Evolutionary conservation across 2,329 filamentous ascomycete genomes (phyloP).

Genomic region (Zymoseptoria pseudotritici): DNA sequence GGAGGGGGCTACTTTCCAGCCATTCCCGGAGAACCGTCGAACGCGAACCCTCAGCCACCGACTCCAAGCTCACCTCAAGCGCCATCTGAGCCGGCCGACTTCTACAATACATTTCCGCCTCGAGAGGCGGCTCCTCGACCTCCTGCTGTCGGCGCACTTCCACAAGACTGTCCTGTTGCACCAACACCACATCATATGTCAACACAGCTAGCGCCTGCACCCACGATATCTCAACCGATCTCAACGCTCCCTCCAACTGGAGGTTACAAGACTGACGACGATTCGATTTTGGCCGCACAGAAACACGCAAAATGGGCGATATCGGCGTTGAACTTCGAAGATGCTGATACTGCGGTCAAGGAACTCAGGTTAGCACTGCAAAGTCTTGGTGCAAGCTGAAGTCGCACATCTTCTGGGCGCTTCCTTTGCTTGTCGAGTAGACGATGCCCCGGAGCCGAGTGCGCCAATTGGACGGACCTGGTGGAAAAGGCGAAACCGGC

Average conservation of each 20-base stretch:
- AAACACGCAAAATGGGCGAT: slow-evolving; percentile 98
- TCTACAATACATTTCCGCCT: slow-evolving; percentile 13
- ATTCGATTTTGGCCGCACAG: slow-evolving; percentile 68
- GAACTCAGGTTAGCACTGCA: slow-evolving; percentile 72
- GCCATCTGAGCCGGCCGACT: slow-evolving; percentile 13
- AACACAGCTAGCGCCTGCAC: slow-evolving; percentile 12
- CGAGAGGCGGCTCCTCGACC: slow-evolving; percentile 8
- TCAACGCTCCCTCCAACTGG: slow-evolving; percentile 26
- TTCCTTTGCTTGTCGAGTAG: not conserved
- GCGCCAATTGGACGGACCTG: no score
- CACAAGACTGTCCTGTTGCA: slow-evolving; percentile 4
- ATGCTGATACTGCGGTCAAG: slow-evolving; percentile 80
- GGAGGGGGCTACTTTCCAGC: slow-evolving; percentile 54
- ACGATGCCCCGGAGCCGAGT: not conserved
- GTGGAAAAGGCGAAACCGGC: no score
- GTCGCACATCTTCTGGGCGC: not conserved
- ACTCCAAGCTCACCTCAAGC: slow-evolving; percentile 4
- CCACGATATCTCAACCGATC: not conserved
- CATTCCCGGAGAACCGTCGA: slow-evolving; percentile 36
- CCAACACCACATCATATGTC: slow-evolving; percentile 11
- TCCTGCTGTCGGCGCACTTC: slow-evolving; percentile 5
- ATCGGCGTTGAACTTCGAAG: slow-evolving; percentile 92
- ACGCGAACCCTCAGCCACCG: slow-evolving; percentile 9
- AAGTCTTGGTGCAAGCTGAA: slow-evolving; percentile 56
- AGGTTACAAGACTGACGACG: slow-evolving; percentile 55